Base-by-base conservation (phyloP, 1,284 basidiomycete genomes). In the Papiliotrema terrestris region DNA sequence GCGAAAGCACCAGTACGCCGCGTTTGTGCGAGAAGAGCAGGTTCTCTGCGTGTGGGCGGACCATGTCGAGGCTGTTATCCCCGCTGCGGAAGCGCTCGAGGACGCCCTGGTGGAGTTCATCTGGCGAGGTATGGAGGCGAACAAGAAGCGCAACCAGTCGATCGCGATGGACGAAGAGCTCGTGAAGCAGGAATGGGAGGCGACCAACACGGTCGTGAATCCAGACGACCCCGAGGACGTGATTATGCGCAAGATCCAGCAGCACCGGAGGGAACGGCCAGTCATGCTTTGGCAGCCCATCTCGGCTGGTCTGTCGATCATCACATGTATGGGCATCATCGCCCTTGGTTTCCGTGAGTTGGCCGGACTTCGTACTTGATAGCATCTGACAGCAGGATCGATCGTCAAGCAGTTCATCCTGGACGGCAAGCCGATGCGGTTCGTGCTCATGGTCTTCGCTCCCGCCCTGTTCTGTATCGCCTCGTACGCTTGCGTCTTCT, bases 1-100 rank as follows among this genome's bases (percentile, higher is more conserved):
- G 1, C 83, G 89, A 67, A 89, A 88, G 74, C 87, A 89, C 62
- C 88, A 91, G 66, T 86, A 87, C 58, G 88, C 84, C n/a, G 88
- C 88, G 20, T 91, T 91, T 74, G 82, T 91, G 56, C 83, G 88
- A 38, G 83, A 85, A 66, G 87, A 90, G 63, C 82, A 83, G 26
- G 84, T 87, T 15, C 77, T 91, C 39, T 79, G 88, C 45, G 81
- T 87, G 39, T 91, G 88, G 89, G 83, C 85, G 8, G 88, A 91
- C 70, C 79, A 84, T 62, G 80, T 89, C 51, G 85, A 87, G 68
- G 78, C 74, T 58, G 85, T 90, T 66, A 83, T 88, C 55, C 83
- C 84, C 0, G 63, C 68, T 6, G 72, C 72, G 0, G 67, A 72
- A 49, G 85, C 86, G 52, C 85, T 91, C 61, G 86, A 91, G 61